Evolutionary conservation across 225 moss, liverwort and hornwort species (phyloP).

Genomic region (Pseudisothecium myosuroides): DNA sequence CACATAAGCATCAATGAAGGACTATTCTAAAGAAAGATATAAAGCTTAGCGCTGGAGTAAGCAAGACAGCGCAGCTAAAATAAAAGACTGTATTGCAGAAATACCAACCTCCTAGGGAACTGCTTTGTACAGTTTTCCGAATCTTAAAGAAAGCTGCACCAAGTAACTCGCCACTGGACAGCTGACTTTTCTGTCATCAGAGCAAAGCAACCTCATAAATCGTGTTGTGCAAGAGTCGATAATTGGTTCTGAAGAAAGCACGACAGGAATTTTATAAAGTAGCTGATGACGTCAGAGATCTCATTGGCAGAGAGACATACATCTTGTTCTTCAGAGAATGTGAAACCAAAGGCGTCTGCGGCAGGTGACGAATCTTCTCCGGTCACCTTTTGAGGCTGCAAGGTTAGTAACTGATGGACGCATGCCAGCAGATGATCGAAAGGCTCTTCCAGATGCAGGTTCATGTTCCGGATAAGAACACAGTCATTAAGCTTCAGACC

Average conservation of each 20-base stretch:
- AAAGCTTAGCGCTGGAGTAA: background rate
- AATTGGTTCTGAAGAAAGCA: background rate
- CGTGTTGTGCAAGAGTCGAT: background rate
- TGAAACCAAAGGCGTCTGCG: constrained; percentile 40
- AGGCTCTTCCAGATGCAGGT: constrained; percentile 66
- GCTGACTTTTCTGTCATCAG: constrained; percentile 35
- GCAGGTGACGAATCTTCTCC: constrained; percentile 25
- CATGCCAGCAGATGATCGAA: constrained; percentile 68
- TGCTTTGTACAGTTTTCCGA: constrained; percentile 52
- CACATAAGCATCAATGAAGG: background rate
- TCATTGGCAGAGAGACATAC: constrained; percentile 15
- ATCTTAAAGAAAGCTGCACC: constrained; percentile 51
- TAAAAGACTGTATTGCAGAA: background rate
- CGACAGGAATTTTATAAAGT: background rate
- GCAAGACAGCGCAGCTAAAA: background rate
- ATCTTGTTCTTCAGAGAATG: constrained; percentile 58
- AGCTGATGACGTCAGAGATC: background rate
- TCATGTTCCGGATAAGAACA: constrained; percentile 56
- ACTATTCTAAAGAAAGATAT: background rate
- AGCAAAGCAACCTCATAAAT: background rate
- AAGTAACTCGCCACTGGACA: constrained; percentile 54
- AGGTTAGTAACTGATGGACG: constrained; percentile 52
- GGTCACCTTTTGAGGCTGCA: constrained; percentile 37
- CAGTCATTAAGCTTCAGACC: constrained; percentile 58
- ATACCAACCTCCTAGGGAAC: constrained; percentile 61